phyloP scores from a whole-genome alignment of 805 yeast species.

The Yamadazyma olivae region DNA sequence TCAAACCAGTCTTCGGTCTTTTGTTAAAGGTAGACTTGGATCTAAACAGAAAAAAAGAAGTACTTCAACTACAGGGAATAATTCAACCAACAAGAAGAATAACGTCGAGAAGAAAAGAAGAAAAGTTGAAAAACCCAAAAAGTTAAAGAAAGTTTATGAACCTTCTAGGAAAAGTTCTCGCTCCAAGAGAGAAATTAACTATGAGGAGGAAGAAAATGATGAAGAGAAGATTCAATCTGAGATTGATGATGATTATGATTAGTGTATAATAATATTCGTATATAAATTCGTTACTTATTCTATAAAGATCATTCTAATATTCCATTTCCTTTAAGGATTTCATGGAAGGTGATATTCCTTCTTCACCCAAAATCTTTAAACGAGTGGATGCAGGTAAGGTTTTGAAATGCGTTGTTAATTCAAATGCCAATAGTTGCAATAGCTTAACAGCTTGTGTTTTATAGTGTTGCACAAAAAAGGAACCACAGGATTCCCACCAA shows the following conservation, averaged over 20 bases:
- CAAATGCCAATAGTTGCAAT: slow-evolving; percentile 7
- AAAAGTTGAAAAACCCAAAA: neutral
- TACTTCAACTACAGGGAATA: slow-evolving; percentile 15
- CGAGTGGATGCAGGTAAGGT: slow-evolving; percentile 78
- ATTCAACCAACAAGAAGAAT: neutral
- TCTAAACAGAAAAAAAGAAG: slow-evolving; percentile 22
- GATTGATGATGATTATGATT: neutral
- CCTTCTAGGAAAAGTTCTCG: slow-evolving; percentile 46
- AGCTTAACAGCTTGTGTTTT: slow-evolving; percentile 68
- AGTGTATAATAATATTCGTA: neutral
- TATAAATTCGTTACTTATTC: neutral
- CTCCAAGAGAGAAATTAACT: slow-evolving; percentile 29
- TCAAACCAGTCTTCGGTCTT: slow-evolving; percentile 31
- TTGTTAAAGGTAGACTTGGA: slow-evolving; percentile 24
- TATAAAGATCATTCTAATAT: neutral
- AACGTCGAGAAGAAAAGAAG: neutral
- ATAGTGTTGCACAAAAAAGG: slow-evolving; percentile 51
- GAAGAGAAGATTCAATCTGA: slow-evolving; percentile 2
- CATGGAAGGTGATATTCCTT: slow-evolving; percentile 56
- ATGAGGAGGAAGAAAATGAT: slow-evolving; percentile 24
- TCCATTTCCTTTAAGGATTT: slow-evolving; percentile 47
- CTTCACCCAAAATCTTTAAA: slow-evolving; percentile 74
- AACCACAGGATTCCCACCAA: slow-evolving; percentile 91
- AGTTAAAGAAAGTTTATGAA: slow-evolving; percentile 10
- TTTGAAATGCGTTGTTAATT: slow-evolving; percentile 14